Conservation (phyloP, 1,284 basidiomycete genomes). For the Leucoagaricus sp. region DNA sequence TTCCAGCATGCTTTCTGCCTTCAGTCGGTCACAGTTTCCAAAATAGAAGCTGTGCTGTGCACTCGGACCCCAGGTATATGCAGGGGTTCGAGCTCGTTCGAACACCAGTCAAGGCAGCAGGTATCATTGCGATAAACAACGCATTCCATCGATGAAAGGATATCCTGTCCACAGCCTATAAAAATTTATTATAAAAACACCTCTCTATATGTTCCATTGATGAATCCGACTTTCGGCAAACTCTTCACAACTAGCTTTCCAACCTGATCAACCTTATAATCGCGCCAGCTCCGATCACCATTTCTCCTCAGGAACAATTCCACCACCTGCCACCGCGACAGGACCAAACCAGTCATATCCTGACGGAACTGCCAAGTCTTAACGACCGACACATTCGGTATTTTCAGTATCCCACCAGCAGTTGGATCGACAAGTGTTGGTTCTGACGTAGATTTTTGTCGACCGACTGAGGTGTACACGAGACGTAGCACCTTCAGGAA, state of each 20-base stretch:
- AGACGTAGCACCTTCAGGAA: background rate
- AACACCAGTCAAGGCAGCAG: no score
- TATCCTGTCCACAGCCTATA: background rate
- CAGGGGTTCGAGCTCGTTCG: no score
- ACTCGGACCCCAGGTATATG: no score
- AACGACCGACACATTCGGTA: constrained; percentile 8
- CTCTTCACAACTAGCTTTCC: constrained; percentile 11
- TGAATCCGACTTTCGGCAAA: constrained; percentile 6
- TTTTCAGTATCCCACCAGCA: constrained; percentile 10
- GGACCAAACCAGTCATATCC: constrained; percentile 3
- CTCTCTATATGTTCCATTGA: constrained; percentile 12
- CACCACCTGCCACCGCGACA: background rate
- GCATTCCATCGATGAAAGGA: background rate
- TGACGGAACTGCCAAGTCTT: constrained; percentile 12
- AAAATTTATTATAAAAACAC: background rate
- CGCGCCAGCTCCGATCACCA: constrained; percentile 5
- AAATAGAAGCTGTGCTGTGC: no score
- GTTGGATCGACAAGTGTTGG: constrained; percentile 11
- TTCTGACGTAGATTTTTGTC: constrained; percentile 8
- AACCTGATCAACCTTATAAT: constrained; percentile 10
- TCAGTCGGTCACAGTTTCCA: no score
- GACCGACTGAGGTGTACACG: constrained; percentile 4
- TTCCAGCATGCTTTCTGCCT: no score
- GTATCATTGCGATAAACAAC: no score
- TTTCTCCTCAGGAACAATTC: constrained; percentile 7